phyloP scores from a whole-genome alignment of 2,329 filamentous ascomycete genomes.

The Alternaria viburni region DNA sequence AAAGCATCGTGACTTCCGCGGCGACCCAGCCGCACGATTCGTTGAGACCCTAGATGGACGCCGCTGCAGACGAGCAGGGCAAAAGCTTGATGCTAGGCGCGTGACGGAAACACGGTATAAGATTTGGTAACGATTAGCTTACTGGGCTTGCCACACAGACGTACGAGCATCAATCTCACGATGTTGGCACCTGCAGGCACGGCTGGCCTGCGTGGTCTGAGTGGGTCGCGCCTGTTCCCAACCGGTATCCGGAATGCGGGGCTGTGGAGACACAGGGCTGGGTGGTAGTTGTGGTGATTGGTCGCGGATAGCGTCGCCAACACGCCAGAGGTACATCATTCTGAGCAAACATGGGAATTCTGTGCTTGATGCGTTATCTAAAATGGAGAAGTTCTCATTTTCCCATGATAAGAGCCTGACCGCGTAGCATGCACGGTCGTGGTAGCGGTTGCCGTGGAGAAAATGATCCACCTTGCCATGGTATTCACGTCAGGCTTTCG shows the following conservation, averaged over 20 bases:
- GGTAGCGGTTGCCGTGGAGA: not conserved
- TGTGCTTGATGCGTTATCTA: not conserved
- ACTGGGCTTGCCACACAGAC: not conserved
- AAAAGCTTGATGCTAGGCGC: not conserved
- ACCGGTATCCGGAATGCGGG: conserved; percentile 3
- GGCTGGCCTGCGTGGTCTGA: not conserved
- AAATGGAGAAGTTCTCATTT: not conserved
- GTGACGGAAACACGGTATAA: not conserved
- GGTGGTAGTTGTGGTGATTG: not conserved
- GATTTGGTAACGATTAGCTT: not conserved
- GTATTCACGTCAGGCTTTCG: conserved; percentile 1
- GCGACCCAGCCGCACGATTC: not conserved
- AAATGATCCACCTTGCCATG: not conserved
- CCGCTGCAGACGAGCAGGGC: not conserved
- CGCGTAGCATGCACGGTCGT: not conserved
- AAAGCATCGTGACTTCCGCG: conserved; percentile 12
- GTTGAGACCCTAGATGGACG: not conserved
- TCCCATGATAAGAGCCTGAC: not conserved
- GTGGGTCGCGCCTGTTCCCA: not conserved
- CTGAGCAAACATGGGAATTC: conserved; percentile 3
- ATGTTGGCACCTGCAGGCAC: conserved; percentile 5
- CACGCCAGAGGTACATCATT: conserved; percentile 5
- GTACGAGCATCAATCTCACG: not conserved
- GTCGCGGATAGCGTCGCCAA: not conserved
- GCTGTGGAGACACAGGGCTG: not conserved